Evolutionary conservation across 495 filamentous ascomycete genomes (phyloP), one percentile per base, ranked within the genome.

Genomic region (Penicillium alfredii): DNA sequence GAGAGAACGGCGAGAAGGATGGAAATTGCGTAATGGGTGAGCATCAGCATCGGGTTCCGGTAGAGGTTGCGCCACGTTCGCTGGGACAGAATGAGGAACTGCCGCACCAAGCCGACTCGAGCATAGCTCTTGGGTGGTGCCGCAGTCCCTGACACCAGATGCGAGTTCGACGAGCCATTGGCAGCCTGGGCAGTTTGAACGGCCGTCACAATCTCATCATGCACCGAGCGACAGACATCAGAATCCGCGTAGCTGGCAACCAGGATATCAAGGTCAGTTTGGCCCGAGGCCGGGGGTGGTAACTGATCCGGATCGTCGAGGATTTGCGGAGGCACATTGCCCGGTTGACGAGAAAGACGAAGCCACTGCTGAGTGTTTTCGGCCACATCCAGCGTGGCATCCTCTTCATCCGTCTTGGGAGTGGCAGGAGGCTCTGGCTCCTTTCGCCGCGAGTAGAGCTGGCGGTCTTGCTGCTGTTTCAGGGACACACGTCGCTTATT

Each of bases 1-100:
- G 88, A 88, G 33, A 99, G 80, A 16, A 95, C 89, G 11, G 89
- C 92, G 8, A 99, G 76, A 1, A 97, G 64, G 44, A 99, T 96
- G 13, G 92, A 86, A 47, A 96, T 97, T n/a, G 89, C 90, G 58
- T 99, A 99, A 66, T 99, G 92, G 0, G 93, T 94, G 30, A 99
- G 74, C 92, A 99, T 99, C 29, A 99, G 67, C 80, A 96, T 88
- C 11, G 92, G 92, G 60, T 99, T 96, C 24, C 92, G 80, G 64
- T 99, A 96, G 3, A 99, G 78, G 50, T 99, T 99, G 42, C 81
- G 84, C 93, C 93, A 97, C 0, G 93, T 99, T 18, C 92, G 78
- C 47, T 78, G 74, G 5, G 88, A 93, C 15, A 99, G 71, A 47
- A 99, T 94, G 19, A 76, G 51, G 59, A 97, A 96, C 54, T 99